Percentiles rank a stretch among this genome's conserved stretches.
Evolutionary conservation across 306 rosid species (phyloP).

Genomic region (Quercus alba): DNA sequence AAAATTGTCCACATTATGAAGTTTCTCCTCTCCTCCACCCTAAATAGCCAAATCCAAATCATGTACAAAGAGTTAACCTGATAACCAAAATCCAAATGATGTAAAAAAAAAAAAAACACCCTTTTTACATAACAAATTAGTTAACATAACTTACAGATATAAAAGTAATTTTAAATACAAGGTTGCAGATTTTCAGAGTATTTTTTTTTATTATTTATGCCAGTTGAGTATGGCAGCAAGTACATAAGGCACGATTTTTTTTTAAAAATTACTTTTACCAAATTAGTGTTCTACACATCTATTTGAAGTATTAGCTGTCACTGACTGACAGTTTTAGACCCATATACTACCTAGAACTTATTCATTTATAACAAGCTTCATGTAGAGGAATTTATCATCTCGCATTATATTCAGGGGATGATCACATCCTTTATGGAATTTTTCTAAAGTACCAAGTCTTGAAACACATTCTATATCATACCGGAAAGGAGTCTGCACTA

Average conservation of each 20-base stretch:
- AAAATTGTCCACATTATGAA: neutral
- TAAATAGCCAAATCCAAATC: neutral
- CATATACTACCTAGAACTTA: neutral
- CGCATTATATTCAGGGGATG: neutral
- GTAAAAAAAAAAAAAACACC: too few relatives aligned
- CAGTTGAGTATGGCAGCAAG: neutral
- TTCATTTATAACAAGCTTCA: neutral
- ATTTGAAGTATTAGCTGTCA: neutral
- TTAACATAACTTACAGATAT: neutral
- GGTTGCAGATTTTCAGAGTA: neutral
- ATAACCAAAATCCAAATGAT: too few relatives aligned
- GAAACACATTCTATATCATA: neutral
- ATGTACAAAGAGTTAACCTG: neutral
- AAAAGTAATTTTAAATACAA: neutral
- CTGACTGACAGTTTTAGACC: neutral
- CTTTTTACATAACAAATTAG: neutral
- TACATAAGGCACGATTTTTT: neutral
- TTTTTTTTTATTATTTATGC: neutral
- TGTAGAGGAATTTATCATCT: neutral
- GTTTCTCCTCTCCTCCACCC: neutral
- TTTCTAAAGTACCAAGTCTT: neutral
- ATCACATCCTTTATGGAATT: neutral
- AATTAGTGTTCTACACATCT: neutral
- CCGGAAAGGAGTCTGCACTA: neutral
- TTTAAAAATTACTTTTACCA: neutral